phyloP scores from a whole-genome alignment of 164 flowering plant species.

The Santalum album region DNA sequence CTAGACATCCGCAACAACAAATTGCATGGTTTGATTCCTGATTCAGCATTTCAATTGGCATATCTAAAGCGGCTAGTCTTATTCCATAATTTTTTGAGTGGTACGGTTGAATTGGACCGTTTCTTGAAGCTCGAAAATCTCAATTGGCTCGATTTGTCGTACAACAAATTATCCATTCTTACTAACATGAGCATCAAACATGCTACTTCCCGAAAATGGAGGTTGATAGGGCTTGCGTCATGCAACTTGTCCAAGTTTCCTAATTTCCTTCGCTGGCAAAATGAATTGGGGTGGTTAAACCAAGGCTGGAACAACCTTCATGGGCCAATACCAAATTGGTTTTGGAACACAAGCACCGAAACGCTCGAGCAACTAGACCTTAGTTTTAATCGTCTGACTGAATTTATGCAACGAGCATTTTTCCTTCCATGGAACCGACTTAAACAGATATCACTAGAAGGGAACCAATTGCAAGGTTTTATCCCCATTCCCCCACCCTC shows the following conservation, averaged over 20 bases:
- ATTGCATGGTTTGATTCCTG: constrained; percentile 14
- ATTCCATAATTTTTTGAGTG: constrained; percentile 10
- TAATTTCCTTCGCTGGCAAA: constrained; percentile 1
- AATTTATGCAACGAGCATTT: neutral
- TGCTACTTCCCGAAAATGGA: neutral
- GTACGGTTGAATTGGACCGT: constrained; percentile 10
- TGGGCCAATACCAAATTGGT: constrained; percentile 5
- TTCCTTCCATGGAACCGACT: neutral
- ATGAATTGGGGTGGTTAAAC: constrained; percentile 2
- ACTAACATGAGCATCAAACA: neutral
- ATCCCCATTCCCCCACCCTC: neutral
- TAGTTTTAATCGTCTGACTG: neutral
- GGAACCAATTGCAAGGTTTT: neutral
- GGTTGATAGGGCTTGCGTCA: neutral
- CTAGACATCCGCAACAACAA: constrained; percentile 7
- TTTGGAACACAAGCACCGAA: neutral
- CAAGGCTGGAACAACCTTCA: constrained; percentile 10
- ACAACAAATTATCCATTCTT: constrained; percentile 4
- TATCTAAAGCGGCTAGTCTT: neutral
- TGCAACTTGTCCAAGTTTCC: constrained; percentile 5
- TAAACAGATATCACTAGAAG: neutral
- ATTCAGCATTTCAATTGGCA: neutral
- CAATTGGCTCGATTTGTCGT: neutral
- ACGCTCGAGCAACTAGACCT: neutral
- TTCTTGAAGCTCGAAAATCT: constrained; percentile 8